These are phyloP conservation scores for Dothideomycetes sp. DNA, from an alignment of 2,329 filamentous ascomycete species.

Conservation along the genomic window DNA sequence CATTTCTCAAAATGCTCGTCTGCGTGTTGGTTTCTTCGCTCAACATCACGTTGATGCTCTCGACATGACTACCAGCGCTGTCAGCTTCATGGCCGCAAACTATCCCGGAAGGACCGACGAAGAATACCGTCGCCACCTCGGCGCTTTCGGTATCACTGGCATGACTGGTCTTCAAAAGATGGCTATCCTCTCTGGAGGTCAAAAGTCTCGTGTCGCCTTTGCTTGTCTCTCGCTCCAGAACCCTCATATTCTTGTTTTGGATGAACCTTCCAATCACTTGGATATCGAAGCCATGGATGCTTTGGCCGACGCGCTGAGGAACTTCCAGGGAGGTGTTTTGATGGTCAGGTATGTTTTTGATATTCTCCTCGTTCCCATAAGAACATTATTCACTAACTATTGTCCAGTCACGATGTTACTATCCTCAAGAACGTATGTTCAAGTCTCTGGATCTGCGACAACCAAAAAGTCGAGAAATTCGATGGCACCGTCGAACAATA, in stretches of 20 bases:
- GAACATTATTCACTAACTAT: too few species aligned
- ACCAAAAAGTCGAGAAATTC: conserved; percentile 92
- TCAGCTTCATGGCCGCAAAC: conserved; percentile 89
- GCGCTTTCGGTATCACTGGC: conserved; percentile 76
- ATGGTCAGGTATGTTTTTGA: conserved; percentile 62
- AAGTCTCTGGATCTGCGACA: conserved; percentile 92
- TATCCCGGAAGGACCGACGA: conserved; percentile 91
- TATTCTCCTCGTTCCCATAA: background rate
- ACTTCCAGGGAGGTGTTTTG: conserved; percentile 88
- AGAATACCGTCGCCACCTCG: conserved; percentile 90
- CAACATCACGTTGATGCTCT: conserved; percentile 97
- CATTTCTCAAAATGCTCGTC: conserved; percentile 78
- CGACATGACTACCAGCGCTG: conserved; percentile 78
- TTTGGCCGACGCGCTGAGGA: conserved; percentile 68
- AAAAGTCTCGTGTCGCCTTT: conserved; percentile 97
- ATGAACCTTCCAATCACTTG: conserved; percentile 96
- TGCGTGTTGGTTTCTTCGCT: conserved; percentile 92
- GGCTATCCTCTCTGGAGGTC: conserved; percentile 85
- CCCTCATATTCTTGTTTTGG: conserved; percentile 92
- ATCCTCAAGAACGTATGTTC: conserved; percentile 96
- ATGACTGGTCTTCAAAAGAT: conserved; percentile 97
- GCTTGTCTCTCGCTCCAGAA: conserved; percentile 90
- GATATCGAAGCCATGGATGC: conserved; percentile 99
- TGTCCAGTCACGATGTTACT: conserved; percentile 71
- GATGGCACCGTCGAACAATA: conserved; percentile 90